Evolutionary conservation across 306 rosid genomes (phyloP).

Genomic region (Vigna nakashimae): DNA sequence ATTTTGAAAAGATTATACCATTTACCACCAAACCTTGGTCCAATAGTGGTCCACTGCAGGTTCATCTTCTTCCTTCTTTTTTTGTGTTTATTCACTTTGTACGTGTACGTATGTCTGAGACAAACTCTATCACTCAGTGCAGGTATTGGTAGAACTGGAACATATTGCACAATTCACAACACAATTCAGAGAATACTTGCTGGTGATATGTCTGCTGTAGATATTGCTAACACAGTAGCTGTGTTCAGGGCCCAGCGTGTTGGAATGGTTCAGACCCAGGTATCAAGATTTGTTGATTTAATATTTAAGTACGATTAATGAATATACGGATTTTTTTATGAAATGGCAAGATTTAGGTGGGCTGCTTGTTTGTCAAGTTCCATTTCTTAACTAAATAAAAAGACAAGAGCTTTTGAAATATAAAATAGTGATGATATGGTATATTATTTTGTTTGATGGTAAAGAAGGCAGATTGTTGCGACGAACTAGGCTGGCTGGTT

Average conservation of each 20-base stretch:
- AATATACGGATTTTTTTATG: conserved; percentile 31
- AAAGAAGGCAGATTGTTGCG: conserved; percentile 11
- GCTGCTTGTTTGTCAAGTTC: neutral
- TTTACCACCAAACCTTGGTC: conserved; percentile 75
- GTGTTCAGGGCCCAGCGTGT: conserved; percentile 86
- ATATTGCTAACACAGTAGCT: conserved; percentile 70
- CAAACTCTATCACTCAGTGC: conserved; percentile 73
- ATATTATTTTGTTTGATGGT: conserved; percentile 28
- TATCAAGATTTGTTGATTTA: conserved; percentile 46
- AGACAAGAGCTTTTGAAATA: neutral
- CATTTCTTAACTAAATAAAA: conserved; percentile 11
- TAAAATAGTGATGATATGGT: neutral
- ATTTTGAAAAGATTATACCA: conserved; percentile 71
- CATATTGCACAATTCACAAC: conserved; percentile 89
- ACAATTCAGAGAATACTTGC: conserved; percentile 88
- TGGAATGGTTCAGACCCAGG: conserved; percentile 98
- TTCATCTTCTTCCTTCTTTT: conserved; percentile 50
- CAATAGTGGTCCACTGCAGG: conserved; percentile 97
- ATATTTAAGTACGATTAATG: conserved; percentile 11
- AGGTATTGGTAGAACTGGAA: conserved; percentile 98
- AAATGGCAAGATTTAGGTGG: conserved; percentile 16
- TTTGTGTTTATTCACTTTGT: neutral
- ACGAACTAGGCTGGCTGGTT: conserved; percentile 27
- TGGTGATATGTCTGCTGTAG: conserved; percentile 90
- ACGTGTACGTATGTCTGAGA: conserved; percentile 55